A percentile compares a stretch with the other conserved stretches of the same genome.
These are phyloP conservation scores for Capsicum baccatum DNA, from an alignment of 257 asterid genomes.

Conservation along the genomic window DNA sequence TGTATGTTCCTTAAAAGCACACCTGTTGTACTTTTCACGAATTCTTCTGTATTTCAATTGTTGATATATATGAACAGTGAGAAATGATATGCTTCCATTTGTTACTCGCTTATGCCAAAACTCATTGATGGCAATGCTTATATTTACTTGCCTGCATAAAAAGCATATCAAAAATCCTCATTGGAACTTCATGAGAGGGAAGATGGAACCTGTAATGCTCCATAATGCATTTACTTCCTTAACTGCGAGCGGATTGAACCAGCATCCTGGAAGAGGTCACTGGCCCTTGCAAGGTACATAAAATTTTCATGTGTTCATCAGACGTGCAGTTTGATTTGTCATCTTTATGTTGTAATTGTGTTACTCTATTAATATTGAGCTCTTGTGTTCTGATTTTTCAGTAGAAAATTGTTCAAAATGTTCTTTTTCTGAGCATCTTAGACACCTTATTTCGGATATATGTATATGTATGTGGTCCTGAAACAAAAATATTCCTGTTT, in stretches of 20 bases:
- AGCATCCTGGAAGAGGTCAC: not conserved
- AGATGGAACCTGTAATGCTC: not conserved
- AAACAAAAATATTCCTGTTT: not conserved
- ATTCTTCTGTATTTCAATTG: constrained; percentile 35
- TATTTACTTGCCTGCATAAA: not conserved
- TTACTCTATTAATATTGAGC: not conserved
- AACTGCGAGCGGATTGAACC: not conserved
- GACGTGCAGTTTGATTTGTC: not conserved
- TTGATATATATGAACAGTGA: constrained; percentile 34
- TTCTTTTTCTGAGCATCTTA: not conserved
- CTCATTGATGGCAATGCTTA: constrained; percentile 28
- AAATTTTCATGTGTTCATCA: not conserved
- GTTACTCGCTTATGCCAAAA: constrained; percentile 16
- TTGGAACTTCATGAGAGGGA: constrained; percentile 10
- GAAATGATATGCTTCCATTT: constrained; percentile 1
- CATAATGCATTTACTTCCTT: not conserved
- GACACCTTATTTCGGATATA: not conserved
- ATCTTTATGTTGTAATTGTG: not conserved
- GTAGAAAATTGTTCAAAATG: not conserved
- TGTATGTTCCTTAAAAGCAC: constrained; percentile 38
- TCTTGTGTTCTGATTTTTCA: not conserved
- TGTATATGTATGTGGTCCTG: not conserved
- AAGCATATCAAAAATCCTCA: not conserved
- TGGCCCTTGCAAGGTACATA: not conserved
- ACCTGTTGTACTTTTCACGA: constrained; percentile 30